Conservation (phyloP, 139 green algal species). For the Tetradesmus lagerheimii region DNA sequence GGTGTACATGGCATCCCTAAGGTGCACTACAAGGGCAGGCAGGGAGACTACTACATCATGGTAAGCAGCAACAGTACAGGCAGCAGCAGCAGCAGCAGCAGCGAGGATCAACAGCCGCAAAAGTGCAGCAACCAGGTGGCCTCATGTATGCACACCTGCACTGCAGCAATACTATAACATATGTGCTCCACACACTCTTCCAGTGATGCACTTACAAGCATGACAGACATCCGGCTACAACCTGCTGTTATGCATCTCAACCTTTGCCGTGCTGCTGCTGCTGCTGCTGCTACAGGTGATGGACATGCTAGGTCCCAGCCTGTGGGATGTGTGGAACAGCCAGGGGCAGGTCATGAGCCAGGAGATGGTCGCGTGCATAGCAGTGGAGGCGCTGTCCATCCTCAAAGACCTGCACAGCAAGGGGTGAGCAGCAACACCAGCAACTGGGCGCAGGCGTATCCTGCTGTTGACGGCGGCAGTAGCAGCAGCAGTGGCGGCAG, state of each 20-base stretch:
- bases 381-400: constrained; percentile 96
- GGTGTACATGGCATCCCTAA: constrained; percentile 91
- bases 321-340: constrained; percentile 99
- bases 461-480: not conserved
- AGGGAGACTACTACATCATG: constrained; percentile 99
- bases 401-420: constrained; percentile 97
- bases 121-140: not conserved
- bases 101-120: not conserved
- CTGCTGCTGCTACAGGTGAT: constrained; percentile 83
- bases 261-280: not conserved
- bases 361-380: constrained; percentile 99
- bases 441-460: not conserved
- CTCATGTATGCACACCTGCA: not conserved
- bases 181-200: no score
- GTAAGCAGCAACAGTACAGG: constrained; percentile 69
- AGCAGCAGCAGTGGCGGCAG: not conserved
- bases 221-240: no score
- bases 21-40: constrained; percentile 97
- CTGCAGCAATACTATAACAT: not conserved
- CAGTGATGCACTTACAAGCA: no score
- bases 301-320: constrained; percentile 96
- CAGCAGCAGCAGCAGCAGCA: not conserved
- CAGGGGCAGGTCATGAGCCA: constrained; percentile 95
- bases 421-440: constrained; percentile 72
- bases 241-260: no score